phyloP scores from a whole-genome alignment of 192 early-diverging fungal genomes.

The Coemansia sp. region DNA sequence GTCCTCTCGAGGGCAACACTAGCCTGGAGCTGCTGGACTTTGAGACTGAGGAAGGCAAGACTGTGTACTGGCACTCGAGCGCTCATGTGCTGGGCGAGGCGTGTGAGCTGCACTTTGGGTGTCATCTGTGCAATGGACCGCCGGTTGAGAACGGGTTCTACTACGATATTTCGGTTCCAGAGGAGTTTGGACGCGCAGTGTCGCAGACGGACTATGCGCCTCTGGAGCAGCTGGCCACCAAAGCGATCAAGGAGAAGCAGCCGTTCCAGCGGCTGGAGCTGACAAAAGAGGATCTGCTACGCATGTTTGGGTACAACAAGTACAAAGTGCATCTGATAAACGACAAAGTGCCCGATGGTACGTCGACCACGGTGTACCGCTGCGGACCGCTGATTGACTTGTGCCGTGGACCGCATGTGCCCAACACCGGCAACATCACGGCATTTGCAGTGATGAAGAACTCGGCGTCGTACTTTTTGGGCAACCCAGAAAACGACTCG shows the following conservation, averaged over 20 bases:
- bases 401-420: slow-evolving; percentile 93
- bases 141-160: slow-evolving; percentile 94
- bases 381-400: slow-evolving; percentile 98
- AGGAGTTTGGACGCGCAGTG: slow-evolving; percentile 63
- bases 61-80: slow-evolving; percentile 98
- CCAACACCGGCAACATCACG: slow-evolving; percentile 91
- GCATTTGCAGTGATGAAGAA: slow-evolving; percentile 92
- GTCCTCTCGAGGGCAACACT: slow-evolving; percentile 81
- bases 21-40: slow-evolving; percentile 90
- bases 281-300: slow-evolving; percentile 84
- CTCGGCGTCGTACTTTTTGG: slow-evolving; percentile 98
- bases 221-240: slow-evolving; percentile 84
- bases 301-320: slow-evolving; percentile 98
- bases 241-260: slow-evolving; percentile 93
- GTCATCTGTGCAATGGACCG: slow-evolving; percentile 90
- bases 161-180: slow-evolving; percentile 90
- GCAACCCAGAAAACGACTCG: slow-evolving; percentile 95
- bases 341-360: slow-evolving; percentile 85
- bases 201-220: slow-evolving; percentile 77
- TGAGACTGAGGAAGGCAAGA: slow-evolving; percentile 87
- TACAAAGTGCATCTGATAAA: slow-evolving; percentile 97
- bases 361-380: slow-evolving; percentile 95
- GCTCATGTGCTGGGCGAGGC: slow-evolving; percentile 97
- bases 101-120: slow-evolving; percentile 95
- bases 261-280: slow-evolving; percentile 86